phyloP scores from a whole-genome alignment of 148 eudicot genomes.

The Spergularia marina region DNA sequence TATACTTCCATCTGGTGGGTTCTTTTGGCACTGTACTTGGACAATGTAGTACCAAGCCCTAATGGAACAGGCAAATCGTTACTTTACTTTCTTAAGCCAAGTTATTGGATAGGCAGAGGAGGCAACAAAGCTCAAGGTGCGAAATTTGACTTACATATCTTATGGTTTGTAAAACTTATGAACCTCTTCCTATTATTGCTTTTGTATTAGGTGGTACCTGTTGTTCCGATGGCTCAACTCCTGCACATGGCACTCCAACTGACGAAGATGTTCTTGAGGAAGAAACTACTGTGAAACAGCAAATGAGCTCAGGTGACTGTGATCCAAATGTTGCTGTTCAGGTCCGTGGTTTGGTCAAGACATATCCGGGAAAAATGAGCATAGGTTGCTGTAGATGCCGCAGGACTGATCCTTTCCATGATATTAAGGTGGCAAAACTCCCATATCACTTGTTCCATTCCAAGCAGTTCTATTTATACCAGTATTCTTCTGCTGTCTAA shows the following conservation, averaged over 20 bases:
- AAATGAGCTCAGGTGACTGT: slow-evolving; percentile 37
- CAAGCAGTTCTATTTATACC: not conserved
- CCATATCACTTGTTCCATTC: not conserved
- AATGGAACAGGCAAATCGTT: slow-evolving; percentile 66
- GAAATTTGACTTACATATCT: not conserved
- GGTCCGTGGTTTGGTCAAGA: slow-evolving; percentile 73
- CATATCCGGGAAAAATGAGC: slow-evolving; percentile 48
- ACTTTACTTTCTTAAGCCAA: slow-evolving; percentile 63
- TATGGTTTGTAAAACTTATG: not conserved
- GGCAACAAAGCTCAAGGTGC: slow-evolving; percentile 61
- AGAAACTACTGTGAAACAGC: slow-evolving; percentile 66
- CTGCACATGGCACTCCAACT: slow-evolving; percentile 43
- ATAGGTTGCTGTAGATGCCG: slow-evolving; percentile 54
- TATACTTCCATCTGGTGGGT: slow-evolving; percentile 55
- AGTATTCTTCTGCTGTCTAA: too few relatives aligned
- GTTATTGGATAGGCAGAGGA: slow-evolving; percentile 76
- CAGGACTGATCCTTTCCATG: slow-evolving; percentile 60
- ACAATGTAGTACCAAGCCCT: slow-evolving; percentile 65
- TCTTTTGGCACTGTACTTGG: slow-evolving; percentile 77
- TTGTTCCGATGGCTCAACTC: slow-evolving; percentile 46
- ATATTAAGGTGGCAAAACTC: slow-evolving; percentile 40
- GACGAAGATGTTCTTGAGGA: slow-evolving; percentile 79
- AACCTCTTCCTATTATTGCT: not conserved
- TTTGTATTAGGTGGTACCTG: slow-evolving; percentile 46
- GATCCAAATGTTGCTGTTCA: slow-evolving; percentile 75